A percentile compares a stretch with the other conserved stretches of the same genome.
These are phyloP conservation scores for Spongospora subterranea DNA, from an alignment of 208 protist genomes.

Conservation along the genomic window DNA sequence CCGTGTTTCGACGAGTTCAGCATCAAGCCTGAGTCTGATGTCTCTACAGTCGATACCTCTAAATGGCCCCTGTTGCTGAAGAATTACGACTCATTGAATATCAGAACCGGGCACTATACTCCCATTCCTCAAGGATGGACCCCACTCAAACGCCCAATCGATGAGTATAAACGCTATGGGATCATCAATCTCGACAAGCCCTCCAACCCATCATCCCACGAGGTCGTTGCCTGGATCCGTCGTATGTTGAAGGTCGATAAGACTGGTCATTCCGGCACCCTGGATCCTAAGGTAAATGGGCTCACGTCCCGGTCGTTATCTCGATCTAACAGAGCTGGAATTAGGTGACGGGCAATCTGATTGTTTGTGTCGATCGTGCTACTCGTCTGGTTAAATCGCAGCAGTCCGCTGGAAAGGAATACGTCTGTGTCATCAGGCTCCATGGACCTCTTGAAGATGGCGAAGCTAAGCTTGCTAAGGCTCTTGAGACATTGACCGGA, in stretches of 20 bases:
- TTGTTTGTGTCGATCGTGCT: slow-evolving; percentile 98
- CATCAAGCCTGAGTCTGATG: slow-evolving; percentile 70
- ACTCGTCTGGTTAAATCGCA: slow-evolving; percentile 99
- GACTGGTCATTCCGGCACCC: slow-evolving; percentile 98
- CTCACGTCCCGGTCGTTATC: not conserved
- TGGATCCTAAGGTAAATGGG: slow-evolving; percentile 91
- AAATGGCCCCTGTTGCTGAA: slow-evolving; percentile 98
- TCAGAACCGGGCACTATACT: slow-evolving; percentile 95
- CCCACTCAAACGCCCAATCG: slow-evolving; percentile 93
- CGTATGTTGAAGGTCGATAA: slow-evolving; percentile 97
- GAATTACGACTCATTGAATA: slow-evolving; percentile 97
- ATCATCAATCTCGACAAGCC: slow-evolving; percentile 99
- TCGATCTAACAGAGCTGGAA: not conserved
- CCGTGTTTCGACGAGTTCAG: slow-evolving; percentile 56
- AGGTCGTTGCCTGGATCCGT: slow-evolving; percentile 99
- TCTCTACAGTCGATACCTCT: slow-evolving; percentile 82
- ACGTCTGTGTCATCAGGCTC: slow-evolving; percentile 95
- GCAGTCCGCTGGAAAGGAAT: slow-evolving; percentile 98
- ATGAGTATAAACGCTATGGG: slow-evolving; percentile 97
- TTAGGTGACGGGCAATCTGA: slow-evolving; percentile 93
- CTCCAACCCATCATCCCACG: slow-evolving; percentile 99
- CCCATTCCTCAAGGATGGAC: slow-evolving; percentile 91
- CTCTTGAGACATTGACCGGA: slow-evolving; percentile 95
- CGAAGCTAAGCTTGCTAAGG: slow-evolving; percentile 78
- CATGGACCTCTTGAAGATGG: slow-evolving; percentile 88